phyloP scores from a whole-genome alignment of 495 filamentous ascomycete genomes.

The Barbatosphaeria neglecta region DNA sequence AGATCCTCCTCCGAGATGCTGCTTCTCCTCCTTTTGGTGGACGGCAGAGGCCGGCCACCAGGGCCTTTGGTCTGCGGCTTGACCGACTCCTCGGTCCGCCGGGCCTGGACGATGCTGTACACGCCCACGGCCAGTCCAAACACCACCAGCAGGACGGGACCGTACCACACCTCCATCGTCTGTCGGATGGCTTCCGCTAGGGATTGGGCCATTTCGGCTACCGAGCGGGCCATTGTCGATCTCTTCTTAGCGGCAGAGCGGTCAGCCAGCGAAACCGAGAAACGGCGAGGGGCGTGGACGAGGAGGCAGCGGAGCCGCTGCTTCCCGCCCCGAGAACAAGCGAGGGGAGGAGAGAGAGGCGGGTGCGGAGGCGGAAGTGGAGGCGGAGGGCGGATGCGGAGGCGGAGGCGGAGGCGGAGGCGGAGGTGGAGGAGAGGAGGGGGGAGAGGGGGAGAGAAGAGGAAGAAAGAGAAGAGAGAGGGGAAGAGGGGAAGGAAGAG shows the following conservation, averaged over 20 bases:
- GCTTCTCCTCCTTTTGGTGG: slow-evolving; percentile 14
- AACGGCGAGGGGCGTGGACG: background rate
- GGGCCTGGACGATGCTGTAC: background rate
- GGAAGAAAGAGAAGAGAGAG: no score
- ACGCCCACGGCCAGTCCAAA: background rate
- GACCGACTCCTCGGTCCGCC: background rate
- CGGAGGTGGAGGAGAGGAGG: no score
- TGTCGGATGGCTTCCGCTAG: background rate
- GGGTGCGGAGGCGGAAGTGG: no score
- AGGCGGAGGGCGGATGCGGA: no score
- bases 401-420: no score
- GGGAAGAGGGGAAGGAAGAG: no score
- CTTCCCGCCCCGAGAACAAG: background rate
- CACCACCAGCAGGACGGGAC: background rate
- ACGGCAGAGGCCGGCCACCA: slow-evolving; percentile 56
- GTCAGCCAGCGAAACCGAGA: background rate
- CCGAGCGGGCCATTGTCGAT: background rate
- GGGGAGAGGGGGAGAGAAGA: no score
- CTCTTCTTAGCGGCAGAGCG: background rate
- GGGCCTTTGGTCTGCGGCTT: slow-evolving; percentile 33
- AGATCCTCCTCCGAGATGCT: slow-evolving; percentile 12
- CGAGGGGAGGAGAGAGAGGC: background rate
- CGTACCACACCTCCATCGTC: background rate
- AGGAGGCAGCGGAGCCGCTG: background rate
- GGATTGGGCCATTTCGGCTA: background rate